These are phyloP conservation scores for Arthroderma uncinatum DNA, from an alignment of 2,329 filamentous ascomycete species.

Conservation along the genomic window DNA sequence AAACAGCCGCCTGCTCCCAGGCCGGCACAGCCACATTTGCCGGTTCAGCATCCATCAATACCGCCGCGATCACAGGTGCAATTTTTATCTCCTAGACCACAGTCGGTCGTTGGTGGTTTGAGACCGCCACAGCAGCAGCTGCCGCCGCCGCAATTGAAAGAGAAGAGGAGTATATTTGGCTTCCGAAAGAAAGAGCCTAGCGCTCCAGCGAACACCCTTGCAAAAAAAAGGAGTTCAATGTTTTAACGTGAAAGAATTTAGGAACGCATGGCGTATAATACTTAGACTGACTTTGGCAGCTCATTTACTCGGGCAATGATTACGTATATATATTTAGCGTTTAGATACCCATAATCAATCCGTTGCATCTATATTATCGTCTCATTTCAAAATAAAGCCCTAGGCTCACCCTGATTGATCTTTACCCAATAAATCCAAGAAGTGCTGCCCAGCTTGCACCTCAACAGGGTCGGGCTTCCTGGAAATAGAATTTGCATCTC, in stretches of 20 bases:
- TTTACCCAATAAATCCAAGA: slow-evolving; percentile 3
- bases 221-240: slow-evolving; percentile 39
- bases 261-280: no score
- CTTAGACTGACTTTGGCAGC: not conserved
- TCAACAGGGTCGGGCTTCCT: slow-evolving; percentile 1
- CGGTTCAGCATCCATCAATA: not conserved
- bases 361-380: not conserved
- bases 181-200: slow-evolving; percentile 25
- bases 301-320: not conserved
- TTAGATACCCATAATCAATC: not conserved
- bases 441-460: slow-evolving; percentile 13
- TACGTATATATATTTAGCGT: not conserved
- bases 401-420: not conserved
- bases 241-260: slow-evolving; percentile 19
- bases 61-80: not conserved
- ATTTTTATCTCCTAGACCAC: not conserved
- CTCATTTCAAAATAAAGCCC: not conserved
- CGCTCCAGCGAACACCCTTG: slow-evolving; percentile 25
- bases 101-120: not conserved
- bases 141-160: slow-evolving; percentile 22
- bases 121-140: not conserved
- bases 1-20: not conserved
- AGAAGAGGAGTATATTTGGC: slow-evolving; percentile 38
- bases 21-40: not conserved
- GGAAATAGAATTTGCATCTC: not conserved